A percentile compares a stretch with the other conserved stretches of the same genome.
Conservation (phyloP, 2,329 filamentous ascomycete genomes). For the Colletotrichum camelliae region DNA sequence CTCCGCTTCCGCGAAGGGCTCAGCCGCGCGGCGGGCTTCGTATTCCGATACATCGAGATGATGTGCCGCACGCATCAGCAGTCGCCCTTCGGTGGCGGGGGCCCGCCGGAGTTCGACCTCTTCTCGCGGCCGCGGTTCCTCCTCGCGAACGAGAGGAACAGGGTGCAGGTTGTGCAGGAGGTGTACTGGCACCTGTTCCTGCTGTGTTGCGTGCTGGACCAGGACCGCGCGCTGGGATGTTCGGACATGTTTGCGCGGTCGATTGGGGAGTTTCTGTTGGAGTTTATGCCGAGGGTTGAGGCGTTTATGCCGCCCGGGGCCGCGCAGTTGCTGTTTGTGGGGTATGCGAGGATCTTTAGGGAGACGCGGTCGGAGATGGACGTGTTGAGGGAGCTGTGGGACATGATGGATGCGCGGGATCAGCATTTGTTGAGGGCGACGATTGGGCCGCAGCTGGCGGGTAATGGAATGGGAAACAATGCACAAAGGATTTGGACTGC, state of each 20-base stretch:
- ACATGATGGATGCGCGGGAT: slow-evolving; percentile 9
- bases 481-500: slow-evolving; percentile 13
- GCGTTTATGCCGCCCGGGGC: background rate
- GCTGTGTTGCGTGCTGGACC: slow-evolving; percentile 32
- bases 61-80: background rate
- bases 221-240: slow-evolving; percentile 30
- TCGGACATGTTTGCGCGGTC: slow-evolving; percentile 27
- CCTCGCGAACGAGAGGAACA: background rate
- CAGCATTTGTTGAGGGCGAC: background rate
- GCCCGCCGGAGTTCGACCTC: background rate
- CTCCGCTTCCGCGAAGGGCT: background rate
- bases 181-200: slow-evolving; percentile 21
- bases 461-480: slow-evolving; percentile 3
- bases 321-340: slow-evolving; percentile 12
- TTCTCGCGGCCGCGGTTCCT: slow-evolving; percentile 10
- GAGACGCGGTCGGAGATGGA: slow-evolving; percentile 8
- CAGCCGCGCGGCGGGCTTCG: background rate
- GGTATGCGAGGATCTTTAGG: slow-evolving; percentile 14
- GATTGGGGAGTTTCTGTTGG: slow-evolving; percentile 28
- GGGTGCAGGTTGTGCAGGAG: background rate
- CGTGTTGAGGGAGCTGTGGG: slow-evolving; percentile 14
- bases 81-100: background rate
- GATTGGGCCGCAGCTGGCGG: slow-evolving; percentile 12
- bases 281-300: slow-evolving; percentile 24
- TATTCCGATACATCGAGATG: slow-evolving; percentile 15